A percentile compares a stretch with the other conserved stretches of the same genome.
Evolutionary conservation across 169 alveolate genomes (phyloP).

Genomic region (Pseudocohnilembus persalinus): DNA sequence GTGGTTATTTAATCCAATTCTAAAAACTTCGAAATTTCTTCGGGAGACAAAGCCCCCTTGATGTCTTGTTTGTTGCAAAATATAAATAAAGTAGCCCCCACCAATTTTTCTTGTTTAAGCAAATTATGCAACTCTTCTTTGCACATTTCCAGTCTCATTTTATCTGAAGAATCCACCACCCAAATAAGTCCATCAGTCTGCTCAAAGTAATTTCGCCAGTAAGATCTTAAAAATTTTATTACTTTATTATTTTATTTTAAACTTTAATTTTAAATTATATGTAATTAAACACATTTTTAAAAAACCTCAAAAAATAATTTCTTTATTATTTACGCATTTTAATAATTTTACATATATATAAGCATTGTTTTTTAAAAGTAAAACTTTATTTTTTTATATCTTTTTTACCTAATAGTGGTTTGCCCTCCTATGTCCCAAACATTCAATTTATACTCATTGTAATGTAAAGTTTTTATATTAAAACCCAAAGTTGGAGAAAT

Average conservation of each 20-base stretch:
- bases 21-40: constrained; percentile 79
- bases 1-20: constrained; percentile 76
- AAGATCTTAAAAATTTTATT: constrained; percentile 75
- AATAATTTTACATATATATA: too few relatives aligned
- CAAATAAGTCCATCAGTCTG: constrained; percentile 98
- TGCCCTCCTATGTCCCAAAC: constrained; percentile 99
- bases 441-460: constrained; percentile 87
- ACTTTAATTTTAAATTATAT: too few relatives aligned
- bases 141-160: constrained; percentile 94
- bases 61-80: constrained; percentile 97
- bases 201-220: constrained; percentile 99
- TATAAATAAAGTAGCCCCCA: constrained; percentile 85
- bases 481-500: constrained; percentile 97
- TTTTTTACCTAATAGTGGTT: constrained; percentile 89
- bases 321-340: too few relatives aligned
- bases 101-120: constrained; percentile 91
- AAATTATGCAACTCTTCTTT: constrained; percentile 92
- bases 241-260: too few relatives aligned
- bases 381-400: too few relatives aligned
- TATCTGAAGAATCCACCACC: constrained; percentile 98
- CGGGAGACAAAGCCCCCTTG: constrained; percentile 89
- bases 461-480: constrained; percentile 89
- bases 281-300: too few relatives aligned
- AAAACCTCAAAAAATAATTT: too few relatives aligned
- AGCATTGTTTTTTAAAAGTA: too few relatives aligned